Evolutionary conservation across 2,329 filamentous ascomycete species (phyloP).

Genomic region (Exutisphaerella laricina): DNA sequence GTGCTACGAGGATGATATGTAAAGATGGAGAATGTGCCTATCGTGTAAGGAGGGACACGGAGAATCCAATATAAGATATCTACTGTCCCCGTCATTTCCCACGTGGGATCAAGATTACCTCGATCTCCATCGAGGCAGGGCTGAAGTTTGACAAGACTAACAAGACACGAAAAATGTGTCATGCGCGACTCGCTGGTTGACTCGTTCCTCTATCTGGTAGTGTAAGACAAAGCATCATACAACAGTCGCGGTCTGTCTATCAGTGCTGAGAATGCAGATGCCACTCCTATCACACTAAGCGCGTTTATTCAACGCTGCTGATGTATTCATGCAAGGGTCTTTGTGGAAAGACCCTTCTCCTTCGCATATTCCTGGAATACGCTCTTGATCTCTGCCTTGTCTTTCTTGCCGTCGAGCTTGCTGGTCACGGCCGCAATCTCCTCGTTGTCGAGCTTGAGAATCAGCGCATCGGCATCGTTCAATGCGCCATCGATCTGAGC

Average conservation of each 20-base stretch:
- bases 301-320: background rate
- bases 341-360: slow-evolving; percentile 1
- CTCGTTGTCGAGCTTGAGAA: slow-evolving; percentile 82
- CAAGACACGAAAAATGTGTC: background rate
- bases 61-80: background rate
- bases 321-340: slow-evolving; percentile 2
- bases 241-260: no score
- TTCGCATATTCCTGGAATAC: slow-evolving; percentile 58
- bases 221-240: background rate
- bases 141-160: background rate
- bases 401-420: slow-evolving; percentile 72
- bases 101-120: background rate
- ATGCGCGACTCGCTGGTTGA: no score
- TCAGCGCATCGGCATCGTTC: slow-evolving; percentile 77
- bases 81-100: background rate
- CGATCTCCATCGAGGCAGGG: background rate
- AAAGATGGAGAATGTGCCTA: no score
- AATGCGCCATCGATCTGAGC: slow-evolving; percentile 78
- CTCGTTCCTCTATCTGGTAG: no score
- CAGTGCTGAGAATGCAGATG: no score
- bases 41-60: background rate
- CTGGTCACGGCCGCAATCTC: slow-evolving; percentile 78
- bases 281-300: no score
- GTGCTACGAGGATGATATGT: no score
- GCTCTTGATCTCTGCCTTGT: slow-evolving; percentile 76